These are phyloP conservation scores for Pneumocystis oryctolagi DNA, from an alignment of 1,139 yeast species.

Conservation along the genomic window DNA sequence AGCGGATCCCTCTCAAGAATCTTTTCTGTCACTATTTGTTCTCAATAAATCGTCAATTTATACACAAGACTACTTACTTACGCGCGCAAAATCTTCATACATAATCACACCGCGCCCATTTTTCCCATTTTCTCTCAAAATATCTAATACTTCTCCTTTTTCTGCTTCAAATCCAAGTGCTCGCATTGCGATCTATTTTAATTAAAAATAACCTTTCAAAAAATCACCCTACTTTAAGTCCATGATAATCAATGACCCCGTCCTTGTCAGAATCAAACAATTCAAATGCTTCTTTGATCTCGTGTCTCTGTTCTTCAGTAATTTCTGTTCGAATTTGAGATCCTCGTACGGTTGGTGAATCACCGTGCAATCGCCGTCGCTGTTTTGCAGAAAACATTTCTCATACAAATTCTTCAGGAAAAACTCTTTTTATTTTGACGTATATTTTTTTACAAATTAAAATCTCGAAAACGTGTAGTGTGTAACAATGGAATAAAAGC, in stretches of 20 bases:
- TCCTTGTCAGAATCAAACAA: constrained; percentile 87
- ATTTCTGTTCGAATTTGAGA: constrained; percentile 31
- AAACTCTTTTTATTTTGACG: not conserved
- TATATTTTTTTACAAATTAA: not conserved
- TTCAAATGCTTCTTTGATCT: constrained; percentile 83
- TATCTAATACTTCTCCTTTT: constrained; percentile 65
- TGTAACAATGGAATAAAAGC: not conserved
- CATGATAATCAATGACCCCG: constrained; percentile 83
- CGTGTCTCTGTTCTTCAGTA: constrained; percentile 80
- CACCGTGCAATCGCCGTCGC: not conserved
- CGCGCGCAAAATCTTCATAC: constrained; percentile 66
- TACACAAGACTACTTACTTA: constrained; percentile 34
- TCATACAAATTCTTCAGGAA: not conserved
- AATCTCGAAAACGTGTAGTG: too few species aligned
- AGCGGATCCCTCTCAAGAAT: constrained; percentile 77
- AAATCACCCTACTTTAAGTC: constrained; percentile 40
- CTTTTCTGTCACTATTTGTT: constrained; percentile 45
- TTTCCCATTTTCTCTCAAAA: constrained; percentile 68
- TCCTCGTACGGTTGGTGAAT: not conserved
- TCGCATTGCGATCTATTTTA: constrained; percentile 52
- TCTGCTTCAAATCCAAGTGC: constrained; percentile 84
- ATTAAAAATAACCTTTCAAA: not conserved
- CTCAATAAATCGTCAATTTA: not conserved
- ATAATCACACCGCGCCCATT: constrained; percentile 59
- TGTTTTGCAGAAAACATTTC: not conserved